Conservation (phyloP, 177 flowering plant genomes). For the Tripterygium wilfordii region DNA sequence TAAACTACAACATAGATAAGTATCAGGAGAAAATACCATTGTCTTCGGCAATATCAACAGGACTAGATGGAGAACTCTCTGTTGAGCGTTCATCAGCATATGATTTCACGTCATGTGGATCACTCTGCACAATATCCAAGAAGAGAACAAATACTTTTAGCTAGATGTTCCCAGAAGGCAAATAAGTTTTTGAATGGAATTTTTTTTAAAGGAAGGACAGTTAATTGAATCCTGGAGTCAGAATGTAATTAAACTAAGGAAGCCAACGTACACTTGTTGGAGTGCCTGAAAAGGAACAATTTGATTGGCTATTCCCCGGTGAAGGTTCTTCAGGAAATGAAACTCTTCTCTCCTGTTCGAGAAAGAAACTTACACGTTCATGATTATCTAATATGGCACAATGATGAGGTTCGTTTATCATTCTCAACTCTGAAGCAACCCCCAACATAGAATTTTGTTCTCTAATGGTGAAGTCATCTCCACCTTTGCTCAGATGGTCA, state of each 20-base stretch:
- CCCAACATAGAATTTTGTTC: slow-evolving; percentile 9
- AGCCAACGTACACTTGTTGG: slow-evolving; percentile 26
- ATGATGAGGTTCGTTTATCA: slow-evolving; percentile 8
- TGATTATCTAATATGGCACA: slow-evolving; percentile 5
- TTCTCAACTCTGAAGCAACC: slow-evolving; percentile 5
- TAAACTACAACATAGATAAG: background rate
- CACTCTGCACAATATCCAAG: slow-evolving; percentile 27
- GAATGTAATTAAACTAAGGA: too few relatives aligned
- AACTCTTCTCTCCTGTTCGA: slow-evolving; percentile 12
- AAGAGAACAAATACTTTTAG: background rate
- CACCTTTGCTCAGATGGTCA: background rate
- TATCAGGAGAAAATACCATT: slow-evolving; percentile 22
- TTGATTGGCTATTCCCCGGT: slow-evolving; percentile 4
- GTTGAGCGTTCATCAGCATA: slow-evolving; percentile 32
- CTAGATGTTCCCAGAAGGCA: too few relatives aligned
- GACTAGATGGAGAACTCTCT: slow-evolving; percentile 21
- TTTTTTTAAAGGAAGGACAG: too few relatives aligned
- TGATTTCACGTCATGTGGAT: slow-evolving; percentile 26
- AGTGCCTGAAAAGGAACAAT: slow-evolving; percentile 17
- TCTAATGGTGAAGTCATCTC: slow-evolving; percentile 5
- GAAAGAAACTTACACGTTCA: slow-evolving; percentile 10
- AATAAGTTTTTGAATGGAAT: too few relatives aligned
- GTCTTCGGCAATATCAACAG: slow-evolving; percentile 27
- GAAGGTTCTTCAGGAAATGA: slow-evolving; percentile 15
- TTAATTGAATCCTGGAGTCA: too few relatives aligned